Evolutionary conservation across 1,284 basidiomycete species (phyloP), one percentile per base, ranked within the genome.

Genomic region (Cryptococcus neoformans): DNA sequence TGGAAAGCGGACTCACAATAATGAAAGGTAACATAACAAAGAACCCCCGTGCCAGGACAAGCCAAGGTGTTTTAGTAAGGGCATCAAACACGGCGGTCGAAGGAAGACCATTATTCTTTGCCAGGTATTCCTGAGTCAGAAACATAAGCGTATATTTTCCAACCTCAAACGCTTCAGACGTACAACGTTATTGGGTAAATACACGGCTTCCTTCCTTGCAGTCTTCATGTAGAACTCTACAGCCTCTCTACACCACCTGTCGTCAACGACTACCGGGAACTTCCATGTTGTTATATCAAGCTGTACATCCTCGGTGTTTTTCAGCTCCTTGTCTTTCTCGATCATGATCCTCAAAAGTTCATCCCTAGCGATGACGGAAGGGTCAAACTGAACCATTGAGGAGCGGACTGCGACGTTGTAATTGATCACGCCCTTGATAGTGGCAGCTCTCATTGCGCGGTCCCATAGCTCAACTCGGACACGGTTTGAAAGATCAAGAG

Each of bases 111-210:
- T 86, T 88, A 50, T 85, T 85, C 40, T 73, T 76, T 0, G 85
- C 84, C 2, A 88, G 78, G 64, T 88, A 87, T 50, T 85, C 82
- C 47, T 48, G 47, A 10, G 9, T 16, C 6, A 35, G 3, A 44
- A 44, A 14, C 9, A 35, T 14, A 48, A 36, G 34, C 37, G 9
- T 16, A 11, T 16, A 16, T 14, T 10, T 2, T 10, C 2, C 42
- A 7, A 7, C 7, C 42, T 16, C 7, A 44, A 17, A 44, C 4
- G 34, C 17, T 28, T 14, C 6, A 11, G 37, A 48, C 47, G 14
- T 3, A 48, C 47, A 28, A 84, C 72, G 64, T 88, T 88, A 67
- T 82, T 84, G 0, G 85, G 86, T 0, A 88, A 74, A 67, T 88
- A 88, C 2, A 83, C 83, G 0, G 86, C 85, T 56, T 64, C 63